phyloP scores from a whole-genome alignment of 1,284 basidiomycete species.

The Marasmius tenuissimus region DNA sequence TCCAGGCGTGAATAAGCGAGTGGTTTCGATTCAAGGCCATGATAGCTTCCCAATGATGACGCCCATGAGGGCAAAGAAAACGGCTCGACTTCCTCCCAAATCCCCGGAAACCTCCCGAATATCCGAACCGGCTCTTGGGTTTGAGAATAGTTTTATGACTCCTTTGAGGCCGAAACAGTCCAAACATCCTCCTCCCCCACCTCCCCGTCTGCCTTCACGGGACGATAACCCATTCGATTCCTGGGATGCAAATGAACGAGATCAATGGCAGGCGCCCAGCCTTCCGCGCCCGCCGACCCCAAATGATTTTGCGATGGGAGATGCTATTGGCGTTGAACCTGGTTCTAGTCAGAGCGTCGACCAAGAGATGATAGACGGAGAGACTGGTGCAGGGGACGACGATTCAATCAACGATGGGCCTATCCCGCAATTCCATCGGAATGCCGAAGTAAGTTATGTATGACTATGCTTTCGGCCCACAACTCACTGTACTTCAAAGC shows the following conservation, averaged over 20 bases:
- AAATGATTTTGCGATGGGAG: background rate
- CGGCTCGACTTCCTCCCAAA: constrained; percentile 1
- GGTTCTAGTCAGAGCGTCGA: background rate
- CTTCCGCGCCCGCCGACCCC: too few species aligned
- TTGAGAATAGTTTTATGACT: constrained; percentile 46
- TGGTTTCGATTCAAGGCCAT: constrained; percentile 14
- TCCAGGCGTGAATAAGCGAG: constrained; percentile 31
- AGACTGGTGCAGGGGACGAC: constrained; percentile 14
- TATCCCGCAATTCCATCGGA: constrained; percentile 46
- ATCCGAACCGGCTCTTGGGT: constrained; percentile 41
- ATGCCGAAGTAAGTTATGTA: constrained; percentile 46
- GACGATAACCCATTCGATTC: background rate
- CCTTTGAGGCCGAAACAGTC: constrained; percentile 27
- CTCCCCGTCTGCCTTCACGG: background rate
- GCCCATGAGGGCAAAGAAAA: constrained; percentile 5
- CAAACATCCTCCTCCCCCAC: constrained; percentile 13
- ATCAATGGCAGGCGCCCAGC: too few species aligned
- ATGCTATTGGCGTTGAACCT: background rate
- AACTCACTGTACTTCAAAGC: constrained; percentile 32
- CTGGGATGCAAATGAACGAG: too few species aligned
- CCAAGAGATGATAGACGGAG: constrained; percentile 16
- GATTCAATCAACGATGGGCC: constrained; percentile 25
- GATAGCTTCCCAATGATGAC: constrained; percentile 25
- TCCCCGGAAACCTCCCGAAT: constrained; percentile 33
- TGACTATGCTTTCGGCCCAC: background rate